A percentile compares a stretch with the other conserved stretches of the same genome.
Conservation (phyloP, 768 basidiomycete genomes). For the Zangia roseola region DNA sequence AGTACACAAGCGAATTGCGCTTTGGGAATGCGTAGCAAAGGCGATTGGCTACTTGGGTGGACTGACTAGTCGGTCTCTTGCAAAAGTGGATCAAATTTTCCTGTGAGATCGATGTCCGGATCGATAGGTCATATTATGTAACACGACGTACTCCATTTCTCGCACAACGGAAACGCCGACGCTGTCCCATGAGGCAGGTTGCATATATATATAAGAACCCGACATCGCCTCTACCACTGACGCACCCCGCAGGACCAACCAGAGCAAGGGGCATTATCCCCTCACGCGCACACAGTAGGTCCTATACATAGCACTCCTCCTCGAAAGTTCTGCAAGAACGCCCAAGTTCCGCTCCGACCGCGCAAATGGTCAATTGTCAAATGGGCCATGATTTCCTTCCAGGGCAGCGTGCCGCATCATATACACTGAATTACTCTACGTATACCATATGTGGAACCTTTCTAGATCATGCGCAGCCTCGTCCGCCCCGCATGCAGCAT, state of each 20-base stretch:
- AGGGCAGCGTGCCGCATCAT: slow-evolving; percentile 11
- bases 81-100: slow-evolving; percentile 17
- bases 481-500: slow-evolving; percentile 12
- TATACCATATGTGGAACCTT: slow-evolving; percentile 4
- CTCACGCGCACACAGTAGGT: slow-evolving; percentile 9
- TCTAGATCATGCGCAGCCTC: slow-evolving; percentile 22
- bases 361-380: slow-evolving; percentile 8
- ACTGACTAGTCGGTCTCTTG: neutral
- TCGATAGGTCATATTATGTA: slow-evolving; percentile 20
- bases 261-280: slow-evolving; percentile 12
- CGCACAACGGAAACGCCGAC: slow-evolving; percentile 5
- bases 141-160: slow-evolving; percentile 13
- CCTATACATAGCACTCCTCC: slow-evolving; percentile 18
- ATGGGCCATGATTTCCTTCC: slow-evolving; percentile 17
- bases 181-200: slow-evolving; percentile 12
- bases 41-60: slow-evolving; percentile 20
- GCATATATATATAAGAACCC: slow-evolving; percentile 5
- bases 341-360: slow-evolving; percentile 22
- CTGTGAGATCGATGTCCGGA: slow-evolving; percentile 7
- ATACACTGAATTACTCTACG: neutral
- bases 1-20: slow-evolving; percentile 11
- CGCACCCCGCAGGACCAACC: slow-evolving; percentile 13
- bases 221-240: slow-evolving; percentile 21
- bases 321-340: slow-evolving; percentile 3
- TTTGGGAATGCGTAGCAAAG: slow-evolving; percentile 19